Conservation (phyloP, 192 early-diverging fungal genomes). For the Coemansia sp. region DNA sequence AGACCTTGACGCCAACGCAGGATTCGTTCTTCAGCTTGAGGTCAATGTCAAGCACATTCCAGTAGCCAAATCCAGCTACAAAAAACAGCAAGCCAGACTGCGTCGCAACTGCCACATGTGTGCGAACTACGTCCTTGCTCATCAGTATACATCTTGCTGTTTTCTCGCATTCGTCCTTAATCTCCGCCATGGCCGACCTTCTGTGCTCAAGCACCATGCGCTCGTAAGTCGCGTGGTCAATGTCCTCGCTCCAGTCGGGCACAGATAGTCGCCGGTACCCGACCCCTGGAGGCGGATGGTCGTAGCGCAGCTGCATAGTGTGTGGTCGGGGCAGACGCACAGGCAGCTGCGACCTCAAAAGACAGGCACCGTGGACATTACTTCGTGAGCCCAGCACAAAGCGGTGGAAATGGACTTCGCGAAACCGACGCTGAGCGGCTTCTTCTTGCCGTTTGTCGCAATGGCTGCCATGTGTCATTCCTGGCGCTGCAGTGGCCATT, state of each 20-base stretch:
- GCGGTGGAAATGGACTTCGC: constrained; percentile 52
- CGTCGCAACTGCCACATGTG: constrained; percentile 50
- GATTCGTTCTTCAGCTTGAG: constrained; percentile 41
- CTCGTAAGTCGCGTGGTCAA: constrained; percentile 12
- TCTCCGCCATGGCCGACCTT: constrained; percentile 12
- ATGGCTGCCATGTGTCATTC: background rate
- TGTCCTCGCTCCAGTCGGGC: constrained; percentile 19
- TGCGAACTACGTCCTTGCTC: constrained; percentile 22
- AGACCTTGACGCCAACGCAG: constrained; percentile 52
- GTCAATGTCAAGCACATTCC: constrained; percentile 50
- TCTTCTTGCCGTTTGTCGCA: background rate
- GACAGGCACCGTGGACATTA: constrained; percentile 48
- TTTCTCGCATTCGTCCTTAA: constrained; percentile 29
- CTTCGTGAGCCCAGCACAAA: constrained; percentile 49
- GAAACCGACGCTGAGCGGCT: constrained; percentile 40
- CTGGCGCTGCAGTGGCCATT: background rate
- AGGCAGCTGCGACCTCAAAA: constrained; percentile 44
- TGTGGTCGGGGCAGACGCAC: constrained; percentile 53
- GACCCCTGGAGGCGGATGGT: constrained; percentile 46
- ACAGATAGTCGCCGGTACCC: constrained; percentile 27
- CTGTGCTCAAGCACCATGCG: constrained; percentile 19
- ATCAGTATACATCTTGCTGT: constrained; percentile 27
- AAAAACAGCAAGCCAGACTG: constrained; percentile 47
- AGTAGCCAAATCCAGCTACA: constrained; percentile 52
- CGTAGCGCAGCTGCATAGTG: constrained; percentile 47